Conservation (phyloP, 2,329 filamentous ascomycete species). For the Xylogone sp. region DNA sequence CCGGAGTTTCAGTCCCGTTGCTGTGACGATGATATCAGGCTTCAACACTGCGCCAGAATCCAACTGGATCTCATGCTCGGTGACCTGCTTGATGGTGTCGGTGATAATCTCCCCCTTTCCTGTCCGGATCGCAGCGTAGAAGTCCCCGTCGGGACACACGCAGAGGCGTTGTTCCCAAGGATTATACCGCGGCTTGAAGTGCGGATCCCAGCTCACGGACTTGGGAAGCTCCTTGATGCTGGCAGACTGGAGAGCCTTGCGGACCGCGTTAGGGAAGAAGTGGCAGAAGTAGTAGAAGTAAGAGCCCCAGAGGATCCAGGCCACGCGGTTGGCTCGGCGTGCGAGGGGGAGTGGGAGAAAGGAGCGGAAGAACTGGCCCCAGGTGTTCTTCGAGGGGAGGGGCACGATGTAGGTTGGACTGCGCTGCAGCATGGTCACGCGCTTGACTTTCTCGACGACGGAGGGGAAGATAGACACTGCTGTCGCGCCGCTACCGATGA, state of each 20-base stretch:
- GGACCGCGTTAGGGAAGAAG: constrained; percentile 44
- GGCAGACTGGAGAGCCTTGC: constrained; percentile 37
- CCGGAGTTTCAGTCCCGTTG: constrained; percentile 57
- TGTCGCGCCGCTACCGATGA: constrained; percentile 58
- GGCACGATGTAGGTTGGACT: constrained; percentile 66
- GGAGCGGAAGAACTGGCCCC: background rate
- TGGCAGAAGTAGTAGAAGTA: constrained; percentile 43
- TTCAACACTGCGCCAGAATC: constrained; percentile 44
- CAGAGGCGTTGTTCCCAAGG: constrained; percentile 73
- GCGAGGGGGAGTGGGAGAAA: constrained; percentile 41
- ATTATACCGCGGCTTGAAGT: constrained; percentile 60
- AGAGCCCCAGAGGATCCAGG: constrained; percentile 40
- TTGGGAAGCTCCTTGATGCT: constrained; percentile 47
- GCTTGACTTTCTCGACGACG: constrained; percentile 57
- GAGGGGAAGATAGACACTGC: constrained; percentile 71
- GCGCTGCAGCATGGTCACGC: constrained; percentile 77
- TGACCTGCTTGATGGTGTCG: constrained; percentile 46
- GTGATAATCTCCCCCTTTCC: constrained; percentile 43
- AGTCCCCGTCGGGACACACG: constrained; percentile 53
- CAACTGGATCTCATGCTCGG: constrained; percentile 42
- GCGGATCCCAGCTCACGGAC: constrained; percentile 48
- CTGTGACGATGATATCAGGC: constrained; percentile 63
- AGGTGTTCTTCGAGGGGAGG: constrained; percentile 20
- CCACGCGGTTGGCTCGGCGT: constrained; percentile 42
- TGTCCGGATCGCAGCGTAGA: constrained; percentile 42